Evolutionary conservation across 2,329 filamentous ascomycete genomes (phyloP).

Genomic region (Colletotrichum sp.): DNA sequence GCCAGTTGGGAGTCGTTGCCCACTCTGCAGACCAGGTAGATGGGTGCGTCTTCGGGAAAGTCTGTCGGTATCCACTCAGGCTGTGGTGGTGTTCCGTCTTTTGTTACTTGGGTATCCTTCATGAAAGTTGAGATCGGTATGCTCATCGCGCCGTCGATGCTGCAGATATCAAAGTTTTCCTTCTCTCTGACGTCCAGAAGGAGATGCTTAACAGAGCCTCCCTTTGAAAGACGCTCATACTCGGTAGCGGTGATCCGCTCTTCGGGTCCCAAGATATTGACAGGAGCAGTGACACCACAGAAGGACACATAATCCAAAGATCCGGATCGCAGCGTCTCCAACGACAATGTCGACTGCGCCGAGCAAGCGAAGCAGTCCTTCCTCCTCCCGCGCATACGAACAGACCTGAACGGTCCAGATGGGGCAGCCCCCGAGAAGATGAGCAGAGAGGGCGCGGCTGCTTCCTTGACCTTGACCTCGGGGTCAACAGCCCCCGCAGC

Average conservation of each 20-base stretch:
- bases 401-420: slow-evolving; percentile 67
- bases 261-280: slow-evolving; percentile 61
- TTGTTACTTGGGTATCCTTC: slow-evolving; percentile 40
- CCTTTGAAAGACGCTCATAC: slow-evolving; percentile 49
- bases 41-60: slow-evolving; percentile 50
- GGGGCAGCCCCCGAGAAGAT: slow-evolving; percentile 52
- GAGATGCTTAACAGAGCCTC: slow-evolving; percentile 45
- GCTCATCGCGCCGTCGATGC: slow-evolving; percentile 77
- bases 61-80: slow-evolving; percentile 44
- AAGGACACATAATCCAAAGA: slow-evolving; percentile 86
- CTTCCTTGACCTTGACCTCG: slow-evolving; percentile 1
- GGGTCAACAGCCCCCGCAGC: slow-evolving; percentile 41
- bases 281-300: slow-evolving; percentile 68
- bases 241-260: slow-evolving; percentile 72
- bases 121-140: slow-evolving; percentile 65
- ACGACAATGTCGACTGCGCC: slow-evolving; percentile 63
- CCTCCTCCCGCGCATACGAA: slow-evolving; percentile 74
- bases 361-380: slow-evolving; percentile 81
- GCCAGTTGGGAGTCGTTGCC: slow-evolving; percentile 82
- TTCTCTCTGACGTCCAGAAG: slow-evolving; percentile 85
- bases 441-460: slow-evolving; percentile 38
- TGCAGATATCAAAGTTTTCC: slow-evolving; percentile 84
- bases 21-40: slow-evolving; percentile 76
- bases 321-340: slow-evolving; percentile 65
- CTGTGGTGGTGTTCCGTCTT: slow-evolving; percentile 21